These are phyloP conservation scores for Cordyceps javanica DNA, from an alignment of 2,329 filamentous ascomycete species.

Conservation along the genomic window DNA sequence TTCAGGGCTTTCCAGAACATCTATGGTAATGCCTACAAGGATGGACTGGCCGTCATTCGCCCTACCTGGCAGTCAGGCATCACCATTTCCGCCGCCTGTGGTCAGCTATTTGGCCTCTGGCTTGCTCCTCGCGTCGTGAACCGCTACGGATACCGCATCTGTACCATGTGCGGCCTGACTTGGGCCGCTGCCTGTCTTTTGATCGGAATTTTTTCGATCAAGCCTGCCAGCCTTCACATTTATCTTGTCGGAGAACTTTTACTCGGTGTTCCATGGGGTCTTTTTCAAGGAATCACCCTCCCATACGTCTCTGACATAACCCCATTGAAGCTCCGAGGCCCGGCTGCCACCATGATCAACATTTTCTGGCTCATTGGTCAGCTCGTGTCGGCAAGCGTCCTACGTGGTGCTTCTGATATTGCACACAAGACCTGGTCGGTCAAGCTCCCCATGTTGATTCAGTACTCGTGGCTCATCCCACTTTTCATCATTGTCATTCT, in stretches of 20 bases:
- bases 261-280: constrained; percentile 29
- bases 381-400: constrained; percentile 27
- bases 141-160: constrained; percentile 12
- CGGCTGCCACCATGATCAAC: constrained; percentile 33
- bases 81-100: constrained; percentile 13
- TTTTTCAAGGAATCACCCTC: constrained; percentile 28
- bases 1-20: constrained; percentile 9
- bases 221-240: constrained; percentile 11
- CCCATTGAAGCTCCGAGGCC: constrained; percentile 28
- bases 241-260: constrained; percentile 29
- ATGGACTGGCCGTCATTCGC: neutral
- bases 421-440: constrained; percentile 26
- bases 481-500: constrained; percentile 27
- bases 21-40: constrained; percentile 5
- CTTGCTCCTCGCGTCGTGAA: constrained; percentile 14
- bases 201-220: constrained; percentile 2
- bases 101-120: constrained; percentile 16
- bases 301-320: constrained; percentile 33
- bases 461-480: constrained; percentile 33
- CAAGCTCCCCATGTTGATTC: constrained; percentile 32
- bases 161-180: constrained; percentile 5
- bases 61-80: constrained; percentile 15
- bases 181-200: constrained; percentile 5
- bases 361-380: constrained; percentile 36
- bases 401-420: constrained; percentile 24